phyloP scores from a whole-genome alignment of 768 basidiomycete species.

The Cystobasidiopsis lactophilus region DNA sequence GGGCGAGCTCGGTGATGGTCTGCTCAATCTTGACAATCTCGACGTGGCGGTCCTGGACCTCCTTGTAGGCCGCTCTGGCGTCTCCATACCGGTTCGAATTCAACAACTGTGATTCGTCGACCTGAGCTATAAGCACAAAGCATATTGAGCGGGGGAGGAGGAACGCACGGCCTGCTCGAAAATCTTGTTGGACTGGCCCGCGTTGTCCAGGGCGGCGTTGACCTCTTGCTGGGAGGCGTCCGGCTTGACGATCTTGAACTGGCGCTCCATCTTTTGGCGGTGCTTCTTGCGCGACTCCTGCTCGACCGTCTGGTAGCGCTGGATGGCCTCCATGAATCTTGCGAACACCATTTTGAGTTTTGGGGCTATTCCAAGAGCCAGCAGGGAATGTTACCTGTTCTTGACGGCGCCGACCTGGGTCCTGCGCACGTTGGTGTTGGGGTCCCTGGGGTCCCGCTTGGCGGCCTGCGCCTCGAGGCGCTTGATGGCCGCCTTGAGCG shows the following conservation, averaged over 20 bases:
- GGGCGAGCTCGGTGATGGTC: constrained; percentile 69
- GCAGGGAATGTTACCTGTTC: too few species aligned
- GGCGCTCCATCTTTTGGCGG: constrained; percentile 29
- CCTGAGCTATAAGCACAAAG: neutral
- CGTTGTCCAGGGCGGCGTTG: constrained; percentile 13
- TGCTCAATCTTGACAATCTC: constrained; percentile 67
- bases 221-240: constrained; percentile 21
- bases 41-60: constrained; percentile 71
- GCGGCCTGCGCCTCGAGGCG: constrained; percentile 26
- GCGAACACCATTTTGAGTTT: too few species aligned
- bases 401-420: constrained; percentile 26
- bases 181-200: constrained; percentile 13
- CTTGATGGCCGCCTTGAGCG: constrained; percentile 27
- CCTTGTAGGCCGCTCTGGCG: constrained; percentile 55
- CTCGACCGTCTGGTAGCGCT: constrained; percentile 30
- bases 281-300: constrained; percentile 30
- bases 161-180: constrained; percentile 18
- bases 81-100: constrained; percentile 63
- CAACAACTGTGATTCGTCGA: constrained; percentile 32
- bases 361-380: too few species aligned
- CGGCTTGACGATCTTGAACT: constrained; percentile 28
- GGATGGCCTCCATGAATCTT: constrained; percentile 27
- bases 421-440: constrained; percentile 17
- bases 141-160: neutral
- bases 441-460: constrained; percentile 22